Base-by-base conservation (phyloP, 202 grass and related monocot genomes). In the Zoysia matrella region DNA sequence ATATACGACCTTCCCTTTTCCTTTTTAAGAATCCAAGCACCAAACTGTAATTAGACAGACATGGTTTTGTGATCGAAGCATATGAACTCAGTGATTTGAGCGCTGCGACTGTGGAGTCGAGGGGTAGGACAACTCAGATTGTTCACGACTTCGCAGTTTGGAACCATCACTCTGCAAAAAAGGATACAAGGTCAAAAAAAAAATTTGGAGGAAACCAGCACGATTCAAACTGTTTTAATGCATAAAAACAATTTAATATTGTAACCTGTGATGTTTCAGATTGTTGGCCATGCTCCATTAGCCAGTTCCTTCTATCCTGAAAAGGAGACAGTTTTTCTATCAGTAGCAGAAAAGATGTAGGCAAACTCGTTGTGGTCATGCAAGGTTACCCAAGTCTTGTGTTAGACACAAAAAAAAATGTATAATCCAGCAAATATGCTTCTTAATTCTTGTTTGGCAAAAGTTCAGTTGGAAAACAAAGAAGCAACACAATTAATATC, bases 211-310 rank as follows among this genome's bases (percentile, higher is more conserved):
- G 22, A 22, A 22, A 4, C 69, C 9, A 55, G 43, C 16, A 52
- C 61, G 51, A 45, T 70, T 80, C 45, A 63, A 77, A 57, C 47
- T 83, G 22, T 18, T 65, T 64, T 69, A 74, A 72, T 84, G 13
- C 53, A 72, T 63, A 44, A 43, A 4, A 65, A 60, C 52, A 58
- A 36, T 12, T 60, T 39, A 5, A 78, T 79, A 44, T 22, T 75
- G 65, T 71, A 43, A 91, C 90, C 86, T 91, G 83, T 63, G 83
- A 91, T 62, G 79, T 80, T 83, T 91, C 90, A 47, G 71, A 78
- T 66, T 86, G 78, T 72, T 88, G 86, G 46, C 65, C 74, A 67
- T 76, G 79, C 49, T 86, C 89, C 45, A 75, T 82, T 71, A 86
- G 86, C 58, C 11, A 49, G 63, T 75, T 86, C 50, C 57, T 88